These are phyloP conservation scores for Epichloe elymi DNA, from an alignment of 2,329 filamentous ascomycete species.

Conservation along the genomic window DNA sequence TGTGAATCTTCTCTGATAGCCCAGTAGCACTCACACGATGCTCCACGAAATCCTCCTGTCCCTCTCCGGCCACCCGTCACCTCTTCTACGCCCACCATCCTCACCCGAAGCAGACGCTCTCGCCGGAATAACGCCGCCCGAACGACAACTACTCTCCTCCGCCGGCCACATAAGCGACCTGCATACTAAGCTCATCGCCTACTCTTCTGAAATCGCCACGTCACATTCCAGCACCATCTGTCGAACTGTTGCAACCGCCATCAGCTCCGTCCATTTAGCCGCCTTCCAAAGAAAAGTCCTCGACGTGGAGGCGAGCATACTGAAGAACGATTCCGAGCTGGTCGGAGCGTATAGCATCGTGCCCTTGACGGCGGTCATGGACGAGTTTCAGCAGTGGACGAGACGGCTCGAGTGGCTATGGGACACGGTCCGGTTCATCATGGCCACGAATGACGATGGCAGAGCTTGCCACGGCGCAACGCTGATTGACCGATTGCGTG, in stretches of 20 bases:
- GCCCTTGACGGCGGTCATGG: conserved; percentile 71
- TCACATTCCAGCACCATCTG: conserved; percentile 72
- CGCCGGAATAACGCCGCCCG: conserved; percentile 56
- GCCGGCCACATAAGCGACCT: conserved; percentile 66
- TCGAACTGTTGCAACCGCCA: conserved; percentile 70
- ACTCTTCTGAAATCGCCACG: conserved; percentile 53
- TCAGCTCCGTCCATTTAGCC: conserved; percentile 61
- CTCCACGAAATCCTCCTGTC: conserved; percentile 97
- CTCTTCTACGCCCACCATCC: conserved; percentile 52
- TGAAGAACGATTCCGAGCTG: conserved; percentile 61
- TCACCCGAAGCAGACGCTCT: conserved; percentile 31
- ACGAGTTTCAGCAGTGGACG: conserved; percentile 78
- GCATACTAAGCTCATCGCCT: conserved; percentile 57
- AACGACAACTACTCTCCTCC: conserved; percentile 66
- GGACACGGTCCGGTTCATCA: conserved; percentile 58
- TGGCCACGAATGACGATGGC: conserved; percentile 23
- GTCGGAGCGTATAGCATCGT: conserved; percentile 92
- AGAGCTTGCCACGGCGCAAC: conserved; percentile 49
- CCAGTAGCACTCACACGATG: conserved; percentile 40
- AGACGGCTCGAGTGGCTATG: conserved; percentile 78
- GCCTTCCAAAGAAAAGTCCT: conserved; percentile 75
- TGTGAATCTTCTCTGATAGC: neutral
- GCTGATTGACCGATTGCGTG: conserved; percentile 64
- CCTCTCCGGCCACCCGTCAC: conserved; percentile 84
- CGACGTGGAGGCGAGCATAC: conserved; percentile 66